Percentiles rank a stretch among this genome's conserved stretches.
phyloP scores from a whole-genome alignment of 1,284 basidiomycete species.

The Austroboletus olivaceoglutinosus region DNA sequence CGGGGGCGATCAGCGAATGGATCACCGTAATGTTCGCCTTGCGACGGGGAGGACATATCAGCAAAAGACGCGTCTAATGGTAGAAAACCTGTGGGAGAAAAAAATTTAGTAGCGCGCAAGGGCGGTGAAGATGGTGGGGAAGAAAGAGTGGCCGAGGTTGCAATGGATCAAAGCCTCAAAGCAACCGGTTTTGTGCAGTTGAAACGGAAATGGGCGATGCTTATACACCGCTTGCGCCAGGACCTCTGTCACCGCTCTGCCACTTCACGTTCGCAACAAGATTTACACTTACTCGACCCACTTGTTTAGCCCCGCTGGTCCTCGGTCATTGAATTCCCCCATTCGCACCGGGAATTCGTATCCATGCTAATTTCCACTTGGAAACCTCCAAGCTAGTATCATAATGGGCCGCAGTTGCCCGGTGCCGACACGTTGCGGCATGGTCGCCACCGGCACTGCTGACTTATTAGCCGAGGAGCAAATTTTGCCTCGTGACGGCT shows the following conservation, averaged over 20 bases:
- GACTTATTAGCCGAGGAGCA: too few species aligned
- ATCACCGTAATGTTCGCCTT: slow-evolving; percentile 48
- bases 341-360: not conserved
- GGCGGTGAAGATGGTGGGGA: slow-evolving; percentile 4
- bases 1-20: slow-evolving; percentile 68
- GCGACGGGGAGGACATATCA: slow-evolving; percentile 49
- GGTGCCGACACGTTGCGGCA: not conserved
- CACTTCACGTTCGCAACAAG: slow-evolving; percentile 8
- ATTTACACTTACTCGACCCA: not conserved
- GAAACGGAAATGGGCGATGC: slow-evolving; percentile 34
- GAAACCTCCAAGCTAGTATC: slow-evolving; percentile 9
- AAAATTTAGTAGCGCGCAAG: slow-evolving; percentile 9
- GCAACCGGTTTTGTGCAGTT: slow-evolving; percentile 27
- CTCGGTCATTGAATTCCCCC: not conserved
- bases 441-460: not conserved
- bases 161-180: slow-evolving; percentile 12
- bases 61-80: not conserved
- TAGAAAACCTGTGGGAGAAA: slow-evolving; percentile 9
- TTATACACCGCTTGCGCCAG: slow-evolving; percentile 33
- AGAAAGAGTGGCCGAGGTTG: slow-evolving; percentile 16
- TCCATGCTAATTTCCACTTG: slow-evolving; percentile 1
- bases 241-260: slow-evolving; percentile 31
- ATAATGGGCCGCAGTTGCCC: not conserved
- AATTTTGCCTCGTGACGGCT: too few species aligned
- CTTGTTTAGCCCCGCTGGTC: not conserved